A percentile compares a stretch with the other conserved stretches of the same genome.
Conservation (phyloP, 2,329 filamentous ascomycete genomes). For the Fusarium sp. region DNA sequence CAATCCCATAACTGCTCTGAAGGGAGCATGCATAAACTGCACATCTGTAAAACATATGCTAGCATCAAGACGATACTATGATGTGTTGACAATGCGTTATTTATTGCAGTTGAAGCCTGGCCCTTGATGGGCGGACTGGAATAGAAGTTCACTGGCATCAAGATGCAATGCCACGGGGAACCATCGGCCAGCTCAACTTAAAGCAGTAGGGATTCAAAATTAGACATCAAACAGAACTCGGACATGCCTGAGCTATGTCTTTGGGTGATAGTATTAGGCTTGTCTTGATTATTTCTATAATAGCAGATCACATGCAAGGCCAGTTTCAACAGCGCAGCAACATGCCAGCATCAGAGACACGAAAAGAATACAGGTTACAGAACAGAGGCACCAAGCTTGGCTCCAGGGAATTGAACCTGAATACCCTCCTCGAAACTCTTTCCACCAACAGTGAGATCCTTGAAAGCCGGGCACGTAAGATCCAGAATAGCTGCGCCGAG, state of each 20-base stretch:
- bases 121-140: too few relatives aligned
- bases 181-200: not conserved
- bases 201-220: not conserved
- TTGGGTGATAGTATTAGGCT: not conserved
- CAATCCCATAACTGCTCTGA: too few relatives aligned
- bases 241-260: not conserved
- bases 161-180: not conserved
- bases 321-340: not conserved
- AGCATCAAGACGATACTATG: too few relatives aligned
- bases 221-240: too few relatives aligned
- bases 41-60: too few relatives aligned
- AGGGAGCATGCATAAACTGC: too few relatives aligned
- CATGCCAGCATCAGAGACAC: not conserved
- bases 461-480: conserved; percentile 11
- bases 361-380: not conserved
- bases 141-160: too few relatives aligned
- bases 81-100: too few relatives aligned
- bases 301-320: not conserved
- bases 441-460: conserved; percentile 14
- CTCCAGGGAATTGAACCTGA: conserved; percentile 10
- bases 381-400: not conserved
- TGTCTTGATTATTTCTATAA: not conserved
- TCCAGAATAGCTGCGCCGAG: not conserved
- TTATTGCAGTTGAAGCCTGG: too few relatives aligned
- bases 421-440: not conserved